A percentile compares a stretch with the other conserved stretches of the same genome.
Conservation (phyloP, 805 yeast species). For the Kodamaea neixiangensis region DNA sequence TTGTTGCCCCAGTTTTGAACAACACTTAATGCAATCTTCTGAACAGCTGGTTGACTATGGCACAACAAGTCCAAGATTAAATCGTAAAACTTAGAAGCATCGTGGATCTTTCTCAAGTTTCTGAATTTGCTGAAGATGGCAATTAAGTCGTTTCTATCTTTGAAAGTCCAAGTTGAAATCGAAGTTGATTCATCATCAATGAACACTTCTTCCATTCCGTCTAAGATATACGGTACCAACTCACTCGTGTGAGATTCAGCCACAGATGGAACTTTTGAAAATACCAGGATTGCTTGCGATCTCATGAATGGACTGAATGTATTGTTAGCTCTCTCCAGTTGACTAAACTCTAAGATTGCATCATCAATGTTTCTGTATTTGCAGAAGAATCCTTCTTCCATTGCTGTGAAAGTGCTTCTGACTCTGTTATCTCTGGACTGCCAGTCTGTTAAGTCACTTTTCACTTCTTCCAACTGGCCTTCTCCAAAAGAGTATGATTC, state of each 20-base stretch:
- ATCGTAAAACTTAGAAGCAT: constrained; percentile 53
- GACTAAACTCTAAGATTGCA: constrained; percentile 41
- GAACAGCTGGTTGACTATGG: constrained; percentile 61
- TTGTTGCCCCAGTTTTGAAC: constrained; percentile 64
- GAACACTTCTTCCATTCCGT: constrained; percentile 21
- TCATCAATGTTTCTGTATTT: constrained; percentile 34
- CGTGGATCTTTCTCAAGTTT: constrained; percentile 55
- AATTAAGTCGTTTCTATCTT: constrained; percentile 59
- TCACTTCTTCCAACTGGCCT: constrained; percentile 6
- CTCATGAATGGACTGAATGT: constrained; percentile 50
- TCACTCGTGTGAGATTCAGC: constrained; percentile 65
- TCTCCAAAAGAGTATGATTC: constrained; percentile 12
- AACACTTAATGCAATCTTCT: constrained; percentile 70
- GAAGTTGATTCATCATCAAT: constrained; percentile 25
- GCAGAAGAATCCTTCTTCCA: constrained; percentile 21
- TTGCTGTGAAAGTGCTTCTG: constrained; percentile 36
- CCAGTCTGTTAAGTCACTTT: constrained; percentile 32
- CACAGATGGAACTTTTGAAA: constrained; percentile 58
- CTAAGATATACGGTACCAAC: constrained; percentile 59
- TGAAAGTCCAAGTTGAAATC: constrained; percentile 39
- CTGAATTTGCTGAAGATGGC: constrained; percentile 65
- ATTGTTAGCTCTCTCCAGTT: constrained; percentile 36
- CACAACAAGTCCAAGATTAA: constrained; percentile 59
- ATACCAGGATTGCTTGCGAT: constrained; percentile 56
- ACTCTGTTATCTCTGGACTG: constrained; percentile 49